These are phyloP conservation scores for Aspergillus persii DNA, from an alignment of 2,329 filamentous ascomycete genomes.

Conservation along the genomic window DNA sequence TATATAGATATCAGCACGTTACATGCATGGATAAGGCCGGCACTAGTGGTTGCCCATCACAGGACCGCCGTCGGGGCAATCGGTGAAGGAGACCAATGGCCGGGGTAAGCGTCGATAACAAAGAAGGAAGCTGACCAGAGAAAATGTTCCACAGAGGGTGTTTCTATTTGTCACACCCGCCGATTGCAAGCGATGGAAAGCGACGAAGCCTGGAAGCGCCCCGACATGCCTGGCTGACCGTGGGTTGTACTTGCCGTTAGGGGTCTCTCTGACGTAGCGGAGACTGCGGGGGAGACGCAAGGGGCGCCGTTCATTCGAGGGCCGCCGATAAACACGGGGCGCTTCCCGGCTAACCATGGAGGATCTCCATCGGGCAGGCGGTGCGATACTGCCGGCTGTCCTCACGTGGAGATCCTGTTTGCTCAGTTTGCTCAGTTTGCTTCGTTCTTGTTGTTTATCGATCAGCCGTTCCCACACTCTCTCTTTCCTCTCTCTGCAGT, in stretches of 20 bases:
- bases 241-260: slow-evolving; percentile 19
- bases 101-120: neutral
- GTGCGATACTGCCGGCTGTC: too few species aligned
- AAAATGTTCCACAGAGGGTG: slow-evolving; percentile 8
- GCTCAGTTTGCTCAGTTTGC: too few species aligned
- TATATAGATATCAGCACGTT: neutral
- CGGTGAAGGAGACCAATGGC: neutral
- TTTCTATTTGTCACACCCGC: slow-evolving; percentile 31
- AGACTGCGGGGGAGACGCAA: neutral
- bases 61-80: neutral
- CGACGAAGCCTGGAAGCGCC: slow-evolving; percentile 12
- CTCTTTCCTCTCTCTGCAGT: neutral
- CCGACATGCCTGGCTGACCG: neutral
- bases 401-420: too few species aligned
- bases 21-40: neutral
- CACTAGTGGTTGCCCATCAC: neutral
- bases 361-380: too few species aligned
- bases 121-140: slow-evolving; percentile 9
- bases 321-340: too few species aligned
- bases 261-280: slow-evolving; percentile 8
- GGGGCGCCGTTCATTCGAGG: too few species aligned
- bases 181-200: slow-evolving; percentile 36
- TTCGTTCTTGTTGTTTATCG: too few species aligned
- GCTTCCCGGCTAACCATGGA: too few species aligned
- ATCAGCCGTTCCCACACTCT: too few species aligned